Base-by-base conservation (phyloP, 768 basidiomycete species). In the Cystobasidium ongulense region DNA sequence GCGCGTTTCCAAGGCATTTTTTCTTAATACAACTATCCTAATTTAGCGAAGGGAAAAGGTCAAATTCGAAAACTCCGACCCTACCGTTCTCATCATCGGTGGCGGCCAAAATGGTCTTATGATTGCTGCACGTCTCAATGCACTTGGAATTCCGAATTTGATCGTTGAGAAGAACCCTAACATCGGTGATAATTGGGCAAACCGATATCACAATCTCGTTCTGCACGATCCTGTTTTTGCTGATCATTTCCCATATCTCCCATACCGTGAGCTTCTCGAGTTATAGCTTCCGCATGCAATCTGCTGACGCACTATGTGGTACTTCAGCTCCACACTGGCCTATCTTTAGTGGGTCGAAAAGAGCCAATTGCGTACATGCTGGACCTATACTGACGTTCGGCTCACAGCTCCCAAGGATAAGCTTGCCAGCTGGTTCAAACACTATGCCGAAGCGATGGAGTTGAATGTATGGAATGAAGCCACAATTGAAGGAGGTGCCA, bases 141-240 rank as follows among this genome's bases (percentile, higher is more conserved):
- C 82, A 50, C 81, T 89, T 29, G 85, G 85, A 23, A 80, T 90
- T 15, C 77, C 82, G 0, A 81, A 84, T 0, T 81, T 91, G 11
- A 81, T 90, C 17, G 82, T 91, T 59, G 90, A 92, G 79, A 86
- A 84, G 80, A 84, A 87, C 63, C 73, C 78, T 13, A 81, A 85
- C 23, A 84, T 89, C 29, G 88, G 89, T 0, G 85, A 89, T 77
- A 85, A 85, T 63, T 89, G 88, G 88, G 82, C 88, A 72, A 71
- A 84, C 41, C 82, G 89, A 41, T 90, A 90, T 78, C 85, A 88
- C 68, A 84, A 87, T 11, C 80, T 89, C 43, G 88, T 86, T 62
- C 80, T 89, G 33, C 88, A 90, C 73, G 80, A 81, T 71, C 80
- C 79, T 17, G 33, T 78, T 33, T 80, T 77, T 61, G 80, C 80